These are phyloP conservation scores for Pestalotiopsis fici DNA, from an alignment of 2,329 filamentous ascomycete species.

Conservation along the genomic window DNA sequence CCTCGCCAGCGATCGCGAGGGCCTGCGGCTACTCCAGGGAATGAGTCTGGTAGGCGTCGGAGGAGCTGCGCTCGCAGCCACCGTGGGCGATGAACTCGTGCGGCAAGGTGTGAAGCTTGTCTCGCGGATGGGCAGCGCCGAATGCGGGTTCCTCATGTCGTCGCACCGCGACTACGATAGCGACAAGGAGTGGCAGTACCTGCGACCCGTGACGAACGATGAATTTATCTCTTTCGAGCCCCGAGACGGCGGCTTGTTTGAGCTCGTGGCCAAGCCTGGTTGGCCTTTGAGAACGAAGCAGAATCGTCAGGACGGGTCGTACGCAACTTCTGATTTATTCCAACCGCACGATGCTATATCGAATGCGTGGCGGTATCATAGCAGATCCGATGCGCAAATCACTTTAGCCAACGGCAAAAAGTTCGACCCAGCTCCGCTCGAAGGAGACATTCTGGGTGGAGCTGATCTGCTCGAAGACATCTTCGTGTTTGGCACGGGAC, in stretches of 20 bases:
- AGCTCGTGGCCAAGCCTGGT: slow-evolving; percentile 53
- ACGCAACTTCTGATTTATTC: slow-evolving; percentile 65
- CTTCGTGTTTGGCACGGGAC: slow-evolving; percentile 62
- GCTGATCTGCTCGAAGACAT: slow-evolving; percentile 49
- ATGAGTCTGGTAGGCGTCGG: slow-evolving; percentile 67
- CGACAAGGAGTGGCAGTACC: slow-evolving; percentile 63
- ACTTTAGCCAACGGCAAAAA: slow-evolving; percentile 68
- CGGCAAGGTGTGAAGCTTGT: slow-evolving; percentile 53
- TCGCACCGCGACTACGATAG: slow-evolving; percentile 56
- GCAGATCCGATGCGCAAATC: slow-evolving; percentile 61
- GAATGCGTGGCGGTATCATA: slow-evolving; percentile 64
- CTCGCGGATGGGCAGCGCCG: slow-evolving; percentile 65
- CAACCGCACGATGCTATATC: slow-evolving; percentile 49
- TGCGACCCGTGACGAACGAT: slow-evolving; percentile 40
- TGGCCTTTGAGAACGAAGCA: slow-evolving; percentile 63
- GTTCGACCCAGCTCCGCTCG: slow-evolving; percentile 64
- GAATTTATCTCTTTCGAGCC: slow-evolving; percentile 45
- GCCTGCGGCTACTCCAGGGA: slow-evolving; percentile 40
- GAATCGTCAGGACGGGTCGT: slow-evolving; percentile 61
- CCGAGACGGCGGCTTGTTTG: slow-evolving; percentile 42
- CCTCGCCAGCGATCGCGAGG: slow-evolving; percentile 43
- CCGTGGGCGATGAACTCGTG: slow-evolving; percentile 56
- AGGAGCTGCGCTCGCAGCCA: slow-evolving; percentile 56
- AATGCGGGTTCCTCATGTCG: slow-evolving; percentile 67
- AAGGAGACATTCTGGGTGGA: slow-evolving; percentile 52